These are phyloP conservation scores for Bipolaris sorokiniana DNA, from an alignment of 2,329 filamentous ascomycete species.

Conservation along the genomic window DNA sequence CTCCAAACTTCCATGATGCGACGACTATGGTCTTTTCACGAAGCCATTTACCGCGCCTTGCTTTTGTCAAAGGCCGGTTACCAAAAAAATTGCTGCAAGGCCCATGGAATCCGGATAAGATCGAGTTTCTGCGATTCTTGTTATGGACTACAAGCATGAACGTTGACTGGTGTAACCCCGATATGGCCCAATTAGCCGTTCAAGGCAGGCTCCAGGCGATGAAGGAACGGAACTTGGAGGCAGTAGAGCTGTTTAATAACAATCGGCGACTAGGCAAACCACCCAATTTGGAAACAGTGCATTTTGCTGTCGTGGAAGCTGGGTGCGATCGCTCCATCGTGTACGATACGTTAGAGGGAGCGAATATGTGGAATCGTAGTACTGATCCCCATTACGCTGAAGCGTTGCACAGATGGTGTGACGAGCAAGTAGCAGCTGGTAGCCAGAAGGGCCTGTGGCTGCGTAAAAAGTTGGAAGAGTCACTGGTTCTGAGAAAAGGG, in stretches of 20 bases:
- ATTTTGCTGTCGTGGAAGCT: conserved; percentile 38
- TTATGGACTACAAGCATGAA: conserved; percentile 41
- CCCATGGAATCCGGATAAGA: conserved; percentile 36
- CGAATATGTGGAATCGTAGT: conserved; percentile 22
- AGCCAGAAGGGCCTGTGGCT: conserved; percentile 40
- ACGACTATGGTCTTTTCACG: conserved; percentile 38
- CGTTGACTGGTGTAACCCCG: conserved; percentile 37
- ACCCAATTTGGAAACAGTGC: conserved; percentile 29
- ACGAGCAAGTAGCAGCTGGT: conserved; percentile 22
- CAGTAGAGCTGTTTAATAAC: conserved; percentile 44
- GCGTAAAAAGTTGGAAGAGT: conserved; percentile 30
- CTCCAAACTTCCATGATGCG: conserved; percentile 37
- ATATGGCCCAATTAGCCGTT: conserved; percentile 12
- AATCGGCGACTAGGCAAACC: conserved; percentile 39
- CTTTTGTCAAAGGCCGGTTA: conserved; percentile 38
- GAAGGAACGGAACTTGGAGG: conserved; percentile 36
- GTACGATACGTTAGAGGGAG: conserved; percentile 36
- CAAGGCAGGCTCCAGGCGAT: conserved; percentile 38
- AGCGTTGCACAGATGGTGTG: conserved; percentile 38
- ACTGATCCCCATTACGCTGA: conserved; percentile 20
- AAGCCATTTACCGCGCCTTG: conserved; percentile 35
- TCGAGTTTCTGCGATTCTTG: conserved; percentile 41
- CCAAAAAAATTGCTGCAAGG: conserved; percentile 38
- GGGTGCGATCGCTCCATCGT: conserved; percentile 42
- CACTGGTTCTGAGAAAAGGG: conserved; percentile 6